Percentiles rank a stretch among this genome's conserved stretches.
Evolutionary conservation across 75 land plant species (phyloP).

Genomic region (Picea sitchensis): DNA sequence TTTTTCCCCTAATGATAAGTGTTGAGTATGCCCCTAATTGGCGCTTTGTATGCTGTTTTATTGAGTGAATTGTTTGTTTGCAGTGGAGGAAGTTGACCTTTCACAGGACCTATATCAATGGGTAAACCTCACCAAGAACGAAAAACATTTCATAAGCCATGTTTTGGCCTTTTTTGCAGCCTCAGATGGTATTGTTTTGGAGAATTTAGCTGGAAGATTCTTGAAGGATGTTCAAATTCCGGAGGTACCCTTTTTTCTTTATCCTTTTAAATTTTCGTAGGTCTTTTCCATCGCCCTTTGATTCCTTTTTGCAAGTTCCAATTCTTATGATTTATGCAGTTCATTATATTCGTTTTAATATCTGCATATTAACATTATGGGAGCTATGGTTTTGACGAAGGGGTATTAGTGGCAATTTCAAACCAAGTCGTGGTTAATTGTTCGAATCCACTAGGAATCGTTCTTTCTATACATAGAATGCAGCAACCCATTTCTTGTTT

Average conservation of each 20-base stretch:
- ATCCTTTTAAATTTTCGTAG: not conserved
- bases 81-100: slow-evolving; percentile 62
- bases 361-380: not conserved
- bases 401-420: not conserved
- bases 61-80: not conserved
- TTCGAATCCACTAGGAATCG: not conserved
- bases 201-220: slow-evolving; percentile 74
- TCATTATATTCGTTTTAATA: not conserved
- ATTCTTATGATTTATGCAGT: not conserved
- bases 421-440: not conserved
- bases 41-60: not conserved
- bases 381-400: not conserved
- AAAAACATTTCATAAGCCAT: slow-evolving; percentile 69
- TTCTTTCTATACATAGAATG: not conserved
- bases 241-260: slow-evolving; percentile 36
- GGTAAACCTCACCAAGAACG: slow-evolving; percentile 40
- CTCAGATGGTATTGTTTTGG: slow-evolving; percentile 85
- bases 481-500: not conserved
- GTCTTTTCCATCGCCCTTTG: not conserved
- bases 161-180: slow-evolving; percentile 84
- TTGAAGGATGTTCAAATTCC: slow-evolving; percentile 72
- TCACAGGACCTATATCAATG: slow-evolving; percentile 43
- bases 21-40: not conserved
- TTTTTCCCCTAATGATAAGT: not conserved
- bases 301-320: not conserved